Conservation (phyloP, 805 yeast genomes). For the Candida corydali region DNA sequence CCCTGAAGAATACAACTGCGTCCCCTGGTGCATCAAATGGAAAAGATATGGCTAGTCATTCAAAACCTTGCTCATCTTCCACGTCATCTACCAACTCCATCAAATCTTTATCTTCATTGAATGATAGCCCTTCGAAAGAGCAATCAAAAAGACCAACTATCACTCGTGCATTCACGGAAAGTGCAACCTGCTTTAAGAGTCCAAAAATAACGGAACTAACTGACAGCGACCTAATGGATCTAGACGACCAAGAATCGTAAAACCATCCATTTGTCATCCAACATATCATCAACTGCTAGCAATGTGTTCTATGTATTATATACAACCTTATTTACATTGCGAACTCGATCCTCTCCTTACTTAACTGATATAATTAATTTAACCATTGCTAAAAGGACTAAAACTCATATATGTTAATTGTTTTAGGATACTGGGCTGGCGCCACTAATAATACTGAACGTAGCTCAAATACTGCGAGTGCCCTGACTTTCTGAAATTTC, state of each 20-base stretch:
- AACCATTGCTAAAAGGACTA: too few relatives aligned
- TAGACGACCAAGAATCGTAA: constrained; percentile 1
- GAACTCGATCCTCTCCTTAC: too few relatives aligned
- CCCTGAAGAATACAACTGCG: constrained; percentile 2
- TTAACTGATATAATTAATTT: too few relatives aligned
- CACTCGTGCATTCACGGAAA: constrained; percentile 35
- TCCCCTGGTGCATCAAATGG: constrained; percentile 8
- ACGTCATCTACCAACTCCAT: constrained; percentile 15
- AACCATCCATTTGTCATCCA: too few relatives aligned
- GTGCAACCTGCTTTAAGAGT: constrained; percentile 11
- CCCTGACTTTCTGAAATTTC: too few relatives aligned
- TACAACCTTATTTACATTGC: neutral
- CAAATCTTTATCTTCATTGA: constrained; percentile 12
- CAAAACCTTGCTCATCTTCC: constrained; percentile 9
- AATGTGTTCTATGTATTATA: too few relatives aligned
- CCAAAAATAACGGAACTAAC: neutral
- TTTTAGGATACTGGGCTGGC: too few relatives aligned
- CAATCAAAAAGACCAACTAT: constrained; percentile 22
- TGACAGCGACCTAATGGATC: constrained; percentile 6
- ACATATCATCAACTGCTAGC: too few relatives aligned
- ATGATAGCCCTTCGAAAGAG: constrained; percentile 26
- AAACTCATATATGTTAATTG: too few relatives aligned
- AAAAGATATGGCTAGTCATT: constrained; percentile 1
- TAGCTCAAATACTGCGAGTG: too few relatives aligned
- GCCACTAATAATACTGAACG: too few relatives aligned